Percentiles rank a stretch among this genome's conserved stretches.
Evolutionary conservation across 192 early-diverging fungal species (phyloP).

Genomic region (Paraglomus brasilianum): DNA sequence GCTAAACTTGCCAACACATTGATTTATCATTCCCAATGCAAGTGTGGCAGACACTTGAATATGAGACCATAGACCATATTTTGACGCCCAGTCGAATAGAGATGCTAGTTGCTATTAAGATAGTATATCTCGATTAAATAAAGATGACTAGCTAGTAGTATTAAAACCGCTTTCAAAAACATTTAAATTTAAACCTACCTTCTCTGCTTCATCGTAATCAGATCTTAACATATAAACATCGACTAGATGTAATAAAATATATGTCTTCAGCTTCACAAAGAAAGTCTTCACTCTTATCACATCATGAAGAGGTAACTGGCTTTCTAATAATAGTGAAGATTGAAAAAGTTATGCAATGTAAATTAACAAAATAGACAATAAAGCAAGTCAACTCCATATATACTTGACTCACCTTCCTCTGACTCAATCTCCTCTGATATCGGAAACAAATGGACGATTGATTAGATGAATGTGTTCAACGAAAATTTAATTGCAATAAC

Average conservation of each 20-base stretch:
- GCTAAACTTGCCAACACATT: constrained; percentile 17
- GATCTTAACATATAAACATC: constrained; percentile 25
- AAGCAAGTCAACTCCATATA: not conserved
- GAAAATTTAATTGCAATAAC: not conserved
- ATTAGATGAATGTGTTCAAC: no score
- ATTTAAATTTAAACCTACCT: constrained; percentile 27
- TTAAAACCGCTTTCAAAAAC: constrained; percentile 34
- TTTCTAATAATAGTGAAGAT: constrained; percentile 19
- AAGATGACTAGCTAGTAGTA: constrained; percentile 28
- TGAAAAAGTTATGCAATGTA: not conserved
- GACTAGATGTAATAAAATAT: constrained; percentile 22
- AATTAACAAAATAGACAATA: not conserved
- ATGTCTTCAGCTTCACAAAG: constrained; percentile 27
- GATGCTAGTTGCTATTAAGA: constrained; percentile 32
- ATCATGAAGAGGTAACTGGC: constrained; percentile 21
- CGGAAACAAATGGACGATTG: not conserved
- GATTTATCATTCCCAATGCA: constrained; percentile 24
- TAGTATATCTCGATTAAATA: constrained; percentile 33
- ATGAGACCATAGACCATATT: constrained; percentile 22
- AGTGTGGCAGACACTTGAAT: constrained; percentile 17
- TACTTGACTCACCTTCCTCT: constrained; percentile 13
- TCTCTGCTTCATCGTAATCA: constrained; percentile 23
- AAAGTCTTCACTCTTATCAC: constrained; percentile 27
- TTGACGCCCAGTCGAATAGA: constrained; percentile 28
- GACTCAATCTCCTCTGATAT: constrained; percentile 23